Percentiles rank a stretch among this genome's conserved stretches.
phyloP scores from a whole-genome alignment of 1,284 basidiomycete species.

The Ustilago bromivora region DNA sequence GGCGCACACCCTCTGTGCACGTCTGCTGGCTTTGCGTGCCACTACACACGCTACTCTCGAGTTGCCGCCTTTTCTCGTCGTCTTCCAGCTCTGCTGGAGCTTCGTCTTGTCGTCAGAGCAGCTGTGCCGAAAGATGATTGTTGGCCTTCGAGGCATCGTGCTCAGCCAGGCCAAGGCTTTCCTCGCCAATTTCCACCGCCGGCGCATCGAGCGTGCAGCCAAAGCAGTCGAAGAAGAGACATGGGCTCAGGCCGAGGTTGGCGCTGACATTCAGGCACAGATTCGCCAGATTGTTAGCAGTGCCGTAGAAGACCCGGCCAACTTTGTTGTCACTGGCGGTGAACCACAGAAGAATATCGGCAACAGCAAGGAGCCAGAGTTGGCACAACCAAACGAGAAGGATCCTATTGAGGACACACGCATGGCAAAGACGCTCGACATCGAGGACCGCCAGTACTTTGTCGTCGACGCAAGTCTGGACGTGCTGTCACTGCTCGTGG shows the following conservation, averaged over 20 bases:
- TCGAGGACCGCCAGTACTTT: constrained; percentile 77
- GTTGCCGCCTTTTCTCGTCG: constrained; percentile 80
- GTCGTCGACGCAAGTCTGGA: constrained; percentile 84
- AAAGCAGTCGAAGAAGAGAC: constrained; percentile 91
- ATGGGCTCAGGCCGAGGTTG: constrained; percentile 85
- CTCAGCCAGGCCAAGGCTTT: constrained; percentile 83
- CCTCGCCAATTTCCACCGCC: constrained; percentile 85
- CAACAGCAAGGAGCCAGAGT: not conserved
- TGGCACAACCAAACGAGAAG: constrained; percentile 4
- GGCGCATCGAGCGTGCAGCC: constrained; percentile 83
- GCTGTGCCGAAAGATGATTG: constrained; percentile 88
- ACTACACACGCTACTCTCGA: constrained; percentile 79
- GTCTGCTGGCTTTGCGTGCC: constrained; percentile 78
- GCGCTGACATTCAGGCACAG: constrained; percentile 77
- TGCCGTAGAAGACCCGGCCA: constrained; percentile 83
- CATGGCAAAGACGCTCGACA: constrained; percentile 77
- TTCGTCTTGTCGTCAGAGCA: constrained; percentile 90
- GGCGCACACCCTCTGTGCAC: constrained; percentile 83
- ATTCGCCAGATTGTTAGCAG: constrained; percentile 81
- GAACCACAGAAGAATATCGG: constrained; percentile 3
- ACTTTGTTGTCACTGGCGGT: constrained; percentile 67
- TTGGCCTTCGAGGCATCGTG: constrained; percentile 76
- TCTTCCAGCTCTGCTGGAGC: constrained; percentile 87
- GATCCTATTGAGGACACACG: not conserved
- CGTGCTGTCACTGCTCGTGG: constrained; percentile 80